Percentiles rank a stretch among this genome's conserved stretches.
Evolutionary conservation across 768 basidiomycete genomes (phyloP).

Genomic region (Mycena rebaudengoi): DNA sequence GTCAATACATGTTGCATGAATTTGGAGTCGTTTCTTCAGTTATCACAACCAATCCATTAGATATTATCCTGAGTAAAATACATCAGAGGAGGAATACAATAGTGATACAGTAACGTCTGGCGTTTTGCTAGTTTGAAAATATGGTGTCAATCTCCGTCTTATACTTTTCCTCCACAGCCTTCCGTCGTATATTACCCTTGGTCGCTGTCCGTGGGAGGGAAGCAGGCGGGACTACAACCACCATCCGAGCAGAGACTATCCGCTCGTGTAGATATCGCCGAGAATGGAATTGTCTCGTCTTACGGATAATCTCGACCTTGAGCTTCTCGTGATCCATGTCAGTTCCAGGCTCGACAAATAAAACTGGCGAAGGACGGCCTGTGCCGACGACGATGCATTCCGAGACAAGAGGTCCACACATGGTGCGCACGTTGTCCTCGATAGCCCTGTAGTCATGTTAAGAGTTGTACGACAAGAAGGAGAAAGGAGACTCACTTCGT

Average conservation of each 20-base stretch:
- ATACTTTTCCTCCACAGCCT: conserved; percentile 76
- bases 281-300: conserved; percentile 76
- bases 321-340: conserved; percentile 64
- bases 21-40: too few relatives aligned
- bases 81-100: too few relatives aligned
- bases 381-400: conserved; percentile 83
- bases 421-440: conserved; percentile 76
- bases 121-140: conserved; percentile 32
- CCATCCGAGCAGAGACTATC: conserved; percentile 68
- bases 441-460: conserved; percentile 58
- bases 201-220: conserved; percentile 81
- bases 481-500: conserved; percentile 58
- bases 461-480: conserved; percentile 3
- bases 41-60: too few relatives aligned
- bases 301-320: conserved; percentile 76
- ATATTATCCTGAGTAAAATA: background rate
- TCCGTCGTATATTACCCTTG: conserved; percentile 83
- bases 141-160: conserved; percentile 64
- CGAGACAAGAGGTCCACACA: conserved; percentile 70
- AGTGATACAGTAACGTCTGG: background rate
- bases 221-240: conserved; percentile 70
- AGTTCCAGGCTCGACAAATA: conserved; percentile 73
- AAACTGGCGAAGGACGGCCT: conserved; percentile 77
- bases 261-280: conserved; percentile 84
- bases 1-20: background rate